Evolutionary conservation across 2,329 filamentous ascomycete species (phyloP), one percentile per base, ranked within the genome.

Genomic region (Trichophyton schoenleinii): DNA sequence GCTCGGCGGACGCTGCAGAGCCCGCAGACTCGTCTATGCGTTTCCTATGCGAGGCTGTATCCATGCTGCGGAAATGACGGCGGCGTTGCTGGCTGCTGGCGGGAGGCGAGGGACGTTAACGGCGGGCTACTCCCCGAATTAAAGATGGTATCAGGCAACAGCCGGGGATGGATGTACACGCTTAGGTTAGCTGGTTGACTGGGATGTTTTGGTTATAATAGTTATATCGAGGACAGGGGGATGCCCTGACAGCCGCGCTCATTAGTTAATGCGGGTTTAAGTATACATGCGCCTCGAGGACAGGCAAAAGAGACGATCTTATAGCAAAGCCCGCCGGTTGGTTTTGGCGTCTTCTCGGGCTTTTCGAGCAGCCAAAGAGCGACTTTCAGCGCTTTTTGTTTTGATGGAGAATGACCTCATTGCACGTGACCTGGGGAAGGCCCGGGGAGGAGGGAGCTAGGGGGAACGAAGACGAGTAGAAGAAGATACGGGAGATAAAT

Each of bases 1-100:
- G 73, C 63, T 71, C 71, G 11, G 67, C 44, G 18, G 58, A 48
- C 6, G 67, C 34, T 65, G 66, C 25, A 62, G 57, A 3, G 18
- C 57, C 53, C 31, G 31, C 18, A 9, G 28, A 20, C n/a, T 25
- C 55, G 11, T 58, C 31, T 11, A 25, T 38, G 15, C n/a, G 38
- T 25, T 20, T 42, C 9, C 38, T 41, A 38, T 58, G n/a, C 34
- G 55, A 20, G 13, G 38, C 31, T 9, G 55, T 11, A 58, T 38
- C 31, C 55, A 58, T 58, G 55, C 20, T 42, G 52, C 55, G 31
- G 31, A 31, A 18, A 44, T 44, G 41, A 58, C 20, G 34, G 36
- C 38, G 31, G 5, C 18, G 41, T 44, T 34, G 52, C 53, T 57
- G n/a, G n/a, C 38, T 20, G 25, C 25, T 44, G 41, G 55, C 31